phyloP scores from a whole-genome alignment of 495 filamentous ascomycete species.

The Hyphodiscus hymeniophilus region DNA sequence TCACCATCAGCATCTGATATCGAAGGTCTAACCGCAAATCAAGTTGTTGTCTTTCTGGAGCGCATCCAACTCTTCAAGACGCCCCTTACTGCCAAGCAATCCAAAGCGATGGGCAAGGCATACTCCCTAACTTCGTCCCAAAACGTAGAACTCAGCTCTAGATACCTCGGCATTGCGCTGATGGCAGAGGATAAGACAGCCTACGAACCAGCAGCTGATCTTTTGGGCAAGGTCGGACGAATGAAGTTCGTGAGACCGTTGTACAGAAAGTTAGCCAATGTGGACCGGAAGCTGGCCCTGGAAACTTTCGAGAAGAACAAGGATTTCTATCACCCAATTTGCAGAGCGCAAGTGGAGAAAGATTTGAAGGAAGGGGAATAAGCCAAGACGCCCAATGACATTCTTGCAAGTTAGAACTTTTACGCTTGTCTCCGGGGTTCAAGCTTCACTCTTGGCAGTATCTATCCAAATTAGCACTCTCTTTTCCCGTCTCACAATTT shows the following conservation, averaged over 20 bases:
- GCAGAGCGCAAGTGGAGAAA: constrained; percentile 73
- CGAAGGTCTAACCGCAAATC: constrained; percentile 66
- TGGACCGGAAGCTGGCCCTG: constrained; percentile 64
- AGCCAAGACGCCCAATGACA: too few species aligned
- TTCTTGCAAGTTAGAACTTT: too few species aligned
- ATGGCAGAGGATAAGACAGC: constrained; percentile 57
- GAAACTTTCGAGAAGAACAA: constrained; percentile 79
- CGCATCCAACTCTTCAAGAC: constrained; percentile 53
- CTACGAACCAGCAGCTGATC: constrained; percentile 59
- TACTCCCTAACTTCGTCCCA: constrained; percentile 62
- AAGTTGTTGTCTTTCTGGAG: constrained; percentile 86
- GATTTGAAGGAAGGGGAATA: constrained; percentile 43
- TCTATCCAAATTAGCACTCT: too few species aligned
- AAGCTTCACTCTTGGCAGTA: too few species aligned
- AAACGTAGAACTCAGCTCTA: constrained; percentile 77
- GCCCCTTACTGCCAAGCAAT: constrained; percentile 52
- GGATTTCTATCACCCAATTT: constrained; percentile 95
- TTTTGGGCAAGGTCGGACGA: constrained; percentile 74
- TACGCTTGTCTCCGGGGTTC: too few species aligned
- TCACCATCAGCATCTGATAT: constrained; percentile 61
- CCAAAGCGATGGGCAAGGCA: constrained; percentile 57
- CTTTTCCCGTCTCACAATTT: too few species aligned
- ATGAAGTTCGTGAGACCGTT: constrained; percentile 96
- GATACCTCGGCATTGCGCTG: constrained; percentile 72
- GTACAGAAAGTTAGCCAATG: constrained; percentile 62